Base-by-base conservation (phyloP, 2,329 filamentous ascomycete genomes). In the Sporothrix dimorphospora region DNA sequence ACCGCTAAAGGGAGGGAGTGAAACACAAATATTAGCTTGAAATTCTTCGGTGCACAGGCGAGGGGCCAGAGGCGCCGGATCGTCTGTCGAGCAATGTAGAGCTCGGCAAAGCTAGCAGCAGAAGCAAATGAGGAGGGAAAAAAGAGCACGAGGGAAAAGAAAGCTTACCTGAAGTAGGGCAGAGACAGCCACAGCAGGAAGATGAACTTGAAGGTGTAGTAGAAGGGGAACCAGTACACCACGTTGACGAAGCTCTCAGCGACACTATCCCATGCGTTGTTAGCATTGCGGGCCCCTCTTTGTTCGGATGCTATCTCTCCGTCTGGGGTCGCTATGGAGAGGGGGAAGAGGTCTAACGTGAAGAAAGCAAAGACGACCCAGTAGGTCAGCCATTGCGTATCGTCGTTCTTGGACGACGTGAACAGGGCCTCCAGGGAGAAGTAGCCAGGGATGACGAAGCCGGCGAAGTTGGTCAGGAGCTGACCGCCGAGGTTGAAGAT, bases 161-260 rank as follows among this genome's bases (percentile, higher is more conserved):
- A 47, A 67, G 85, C 91, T 81, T 91, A 98, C 95, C 87, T 87
- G 87, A 97, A 98, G 83, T 93, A 89, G 82, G 96, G 96, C 79
- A 99, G 94, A 78, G 95, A 91, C 85, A 99, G 94, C 96, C 96
- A 99, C 82, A 99, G 91, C 79, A 98, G 88, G 82, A 98, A 92
- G 81, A 97, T 86, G 81, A 99, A 98, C 89, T 99, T 99, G 92
- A 99, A 98, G 81, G 94, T 95, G 85, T 93, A 99, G 92, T 99
- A 99, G 87, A 99, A 99, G 81, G 96, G 92, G 87, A 97, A 94
- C 93, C 93, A 97, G 88, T 96, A 96, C 75, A 95, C 92, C 75
- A 94, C 92, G 83, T 88, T 94, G 79, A 97, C 84, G 74, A 92
- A 87, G 82, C 92, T 94, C 88, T 97, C 93, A 78, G 94, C 80